Percentiles rank a stretch among this genome's conserved stretches.
phyloP scores from a whole-genome alignment of 2,329 filamentous ascomycete species.

The Fusarium sororula region DNA sequence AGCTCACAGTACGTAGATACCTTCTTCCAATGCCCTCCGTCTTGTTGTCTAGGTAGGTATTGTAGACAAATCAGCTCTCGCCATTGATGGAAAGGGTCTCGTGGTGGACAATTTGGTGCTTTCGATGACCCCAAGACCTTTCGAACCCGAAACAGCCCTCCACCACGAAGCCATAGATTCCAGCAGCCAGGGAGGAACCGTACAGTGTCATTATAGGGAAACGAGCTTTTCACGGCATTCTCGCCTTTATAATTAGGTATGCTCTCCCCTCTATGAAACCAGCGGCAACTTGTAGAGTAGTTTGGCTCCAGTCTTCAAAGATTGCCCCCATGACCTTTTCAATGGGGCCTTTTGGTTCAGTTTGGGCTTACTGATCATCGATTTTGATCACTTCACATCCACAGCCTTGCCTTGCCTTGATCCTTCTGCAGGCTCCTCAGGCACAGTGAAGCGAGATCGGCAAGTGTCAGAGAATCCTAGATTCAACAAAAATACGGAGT shows the following conservation, averaged over 20 bases:
- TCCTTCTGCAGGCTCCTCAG: not conserved
- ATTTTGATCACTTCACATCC: not conserved
- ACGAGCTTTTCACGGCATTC: not conserved
- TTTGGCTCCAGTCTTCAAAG: not conserved
- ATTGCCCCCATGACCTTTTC: not conserved
- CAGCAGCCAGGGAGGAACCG: not conserved
- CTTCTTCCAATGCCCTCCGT: not conserved
- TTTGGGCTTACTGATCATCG: not conserved
- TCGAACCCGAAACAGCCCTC: slow-evolving; percentile 13
- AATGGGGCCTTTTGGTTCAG: not conserved
- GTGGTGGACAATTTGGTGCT: slow-evolving; percentile 10
- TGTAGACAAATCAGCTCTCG: not conserved
- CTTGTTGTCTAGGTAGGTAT: not conserved
- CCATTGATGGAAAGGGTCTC: slow-evolving; percentile 6
- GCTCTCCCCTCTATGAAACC: not conserved
- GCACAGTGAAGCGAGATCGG: not conserved
- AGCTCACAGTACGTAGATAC: not conserved
- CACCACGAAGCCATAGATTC: not conserved
- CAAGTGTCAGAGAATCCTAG: not conserved
- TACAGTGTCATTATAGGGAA: not conserved
- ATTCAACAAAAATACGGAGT: not conserved
- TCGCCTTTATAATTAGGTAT: not conserved
- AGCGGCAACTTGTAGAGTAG: not conserved
- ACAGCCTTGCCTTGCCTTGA: not conserved
- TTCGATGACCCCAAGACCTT: slow-evolving; percentile 22